Conservation (phyloP, 2,329 filamentous ascomycete genomes). For the Xylaria sp. region DNA sequence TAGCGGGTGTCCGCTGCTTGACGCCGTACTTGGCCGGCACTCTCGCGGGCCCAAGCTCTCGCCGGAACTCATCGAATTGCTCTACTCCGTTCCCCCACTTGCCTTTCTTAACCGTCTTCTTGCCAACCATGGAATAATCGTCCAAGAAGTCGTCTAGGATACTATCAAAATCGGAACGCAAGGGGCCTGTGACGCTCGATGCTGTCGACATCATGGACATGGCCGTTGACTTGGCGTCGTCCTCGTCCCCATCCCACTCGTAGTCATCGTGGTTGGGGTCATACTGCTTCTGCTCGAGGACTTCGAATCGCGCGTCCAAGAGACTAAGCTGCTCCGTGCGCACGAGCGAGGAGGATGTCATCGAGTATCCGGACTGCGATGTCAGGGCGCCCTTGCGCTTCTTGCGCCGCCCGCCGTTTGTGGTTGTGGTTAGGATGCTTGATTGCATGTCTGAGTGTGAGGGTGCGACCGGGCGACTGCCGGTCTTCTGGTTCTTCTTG, state of each 20-base stretch:
- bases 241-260: conserved; percentile 56
- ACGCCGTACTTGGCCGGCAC: conserved; percentile 54
- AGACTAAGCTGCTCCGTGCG: conserved; percentile 88
- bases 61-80: conserved; percentile 90
- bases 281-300: conserved; percentile 81
- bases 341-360: conserved; percentile 88
- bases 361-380: conserved; percentile 86
- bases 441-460: conserved; percentile 74
- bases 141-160: conserved; percentile 95
- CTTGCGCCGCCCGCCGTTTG: conserved; percentile 84
- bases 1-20: conserved; percentile 67
- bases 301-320: conserved; percentile 91
- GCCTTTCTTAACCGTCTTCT: conserved; percentile 81
- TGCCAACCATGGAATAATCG: conserved; percentile 75
- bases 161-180: conserved; percentile 83
- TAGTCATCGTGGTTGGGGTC: conserved; percentile 64
- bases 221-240: conserved; percentile 49
- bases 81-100: conserved; percentile 83
- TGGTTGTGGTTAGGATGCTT: conserved; percentile 78
- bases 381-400: conserved; percentile 96
- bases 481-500: conserved; percentile 78
- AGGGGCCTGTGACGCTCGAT: conserved; percentile 74
- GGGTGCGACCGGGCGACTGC: conserved; percentile 50
- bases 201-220: conserved; percentile 69
- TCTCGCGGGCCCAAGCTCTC: conserved; percentile 80